A percentile compares a stretch with the other conserved stretches of the same genome.
phyloP scores from a whole-genome alignment of 1,284 basidiomycete genomes.

The Irpex lacteus region DNA sequence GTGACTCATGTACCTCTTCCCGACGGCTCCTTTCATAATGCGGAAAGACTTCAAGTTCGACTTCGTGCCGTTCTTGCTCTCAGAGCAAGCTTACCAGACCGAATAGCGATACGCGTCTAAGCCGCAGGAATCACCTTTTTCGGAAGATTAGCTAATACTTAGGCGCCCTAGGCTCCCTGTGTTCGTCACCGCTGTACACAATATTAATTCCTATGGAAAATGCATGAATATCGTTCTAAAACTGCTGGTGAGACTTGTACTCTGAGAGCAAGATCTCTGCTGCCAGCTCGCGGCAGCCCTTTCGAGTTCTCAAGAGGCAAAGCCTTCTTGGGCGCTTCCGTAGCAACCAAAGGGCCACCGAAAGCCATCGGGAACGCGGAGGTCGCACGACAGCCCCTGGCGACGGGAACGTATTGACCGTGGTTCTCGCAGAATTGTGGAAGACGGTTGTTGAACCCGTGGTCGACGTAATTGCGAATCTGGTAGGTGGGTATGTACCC shows the following conservation, averaged over 20 bases:
- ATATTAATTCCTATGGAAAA: no score
- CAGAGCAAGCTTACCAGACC: no score
- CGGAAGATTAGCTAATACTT: no score
- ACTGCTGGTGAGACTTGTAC: no score
- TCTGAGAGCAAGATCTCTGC: no score
- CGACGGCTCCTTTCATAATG: neutral
- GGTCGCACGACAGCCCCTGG: neutral
- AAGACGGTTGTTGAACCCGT: neutral
- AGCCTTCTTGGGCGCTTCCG: neutral
- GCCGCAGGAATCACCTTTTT: no score
- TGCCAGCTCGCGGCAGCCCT: no score
- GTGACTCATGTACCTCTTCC: neutral
- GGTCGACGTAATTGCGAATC: neutral
- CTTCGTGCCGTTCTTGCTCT: neutral
- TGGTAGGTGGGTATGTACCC: neutral
- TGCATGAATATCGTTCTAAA: no score
- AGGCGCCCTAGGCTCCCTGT: no score
- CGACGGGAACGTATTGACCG: neutral
- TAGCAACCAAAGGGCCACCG: neutral
- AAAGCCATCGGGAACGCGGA: neutral
- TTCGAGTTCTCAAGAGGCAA: neutral
- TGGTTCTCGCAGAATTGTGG: neutral
- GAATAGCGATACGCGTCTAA: no score
- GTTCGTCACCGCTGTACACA: no score
- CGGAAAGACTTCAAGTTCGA: neutral